Conservation (phyloP, 1,284 basidiomycete genomes). For the Testicularia cyperi region DNA sequence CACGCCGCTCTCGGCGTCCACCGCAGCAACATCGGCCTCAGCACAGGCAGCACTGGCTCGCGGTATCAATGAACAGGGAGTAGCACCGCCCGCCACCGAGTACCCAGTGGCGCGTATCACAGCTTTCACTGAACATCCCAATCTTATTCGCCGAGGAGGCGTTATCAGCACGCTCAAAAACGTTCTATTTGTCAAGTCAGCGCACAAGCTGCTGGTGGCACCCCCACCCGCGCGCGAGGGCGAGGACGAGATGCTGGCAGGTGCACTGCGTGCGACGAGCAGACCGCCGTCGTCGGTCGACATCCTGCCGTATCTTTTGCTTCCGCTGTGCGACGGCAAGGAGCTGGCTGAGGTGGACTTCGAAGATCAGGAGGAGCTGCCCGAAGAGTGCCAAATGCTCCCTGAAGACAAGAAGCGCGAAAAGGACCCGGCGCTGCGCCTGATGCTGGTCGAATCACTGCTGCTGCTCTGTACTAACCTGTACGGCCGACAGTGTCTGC, state of each 20-base stretch:
- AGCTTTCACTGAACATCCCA: conserved; percentile 58
- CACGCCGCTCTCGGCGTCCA: conserved; percentile 39
- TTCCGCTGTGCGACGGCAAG: conserved; percentile 90
- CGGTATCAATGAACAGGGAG: conserved; percentile 18
- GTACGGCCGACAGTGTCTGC: conserved; percentile 79
- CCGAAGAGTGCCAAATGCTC: conserved; percentile 81
- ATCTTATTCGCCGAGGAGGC: conserved; percentile 57
- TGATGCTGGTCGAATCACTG: conserved; percentile 85
- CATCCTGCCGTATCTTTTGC: conserved; percentile 66
- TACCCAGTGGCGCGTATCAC: conserved; percentile 57
- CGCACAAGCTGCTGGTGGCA: conserved; percentile 51
- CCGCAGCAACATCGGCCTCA: conserved; percentile 30
- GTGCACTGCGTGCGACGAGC: conserved; percentile 34
- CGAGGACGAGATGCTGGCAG: conserved; percentile 36
- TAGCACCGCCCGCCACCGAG: conserved; percentile 30
- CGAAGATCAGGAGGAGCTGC: conserved; percentile 86
- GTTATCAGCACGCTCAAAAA: conserved; percentile 59
- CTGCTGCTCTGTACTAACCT: conserved; percentile 84
- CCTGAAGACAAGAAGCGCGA: conserved; percentile 83
- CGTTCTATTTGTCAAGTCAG: conserved; percentile 55
- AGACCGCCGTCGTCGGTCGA: conserved; percentile 53
- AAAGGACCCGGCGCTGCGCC: conserved; percentile 73
- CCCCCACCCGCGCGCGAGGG: conserved; percentile 39
- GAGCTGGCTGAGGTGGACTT: conserved; percentile 63
- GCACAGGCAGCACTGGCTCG: conserved; percentile 38